Evolutionary conservation across 2,329 filamentous ascomycete genomes (phyloP).

Genomic region (Epichloe baconii): DNA sequence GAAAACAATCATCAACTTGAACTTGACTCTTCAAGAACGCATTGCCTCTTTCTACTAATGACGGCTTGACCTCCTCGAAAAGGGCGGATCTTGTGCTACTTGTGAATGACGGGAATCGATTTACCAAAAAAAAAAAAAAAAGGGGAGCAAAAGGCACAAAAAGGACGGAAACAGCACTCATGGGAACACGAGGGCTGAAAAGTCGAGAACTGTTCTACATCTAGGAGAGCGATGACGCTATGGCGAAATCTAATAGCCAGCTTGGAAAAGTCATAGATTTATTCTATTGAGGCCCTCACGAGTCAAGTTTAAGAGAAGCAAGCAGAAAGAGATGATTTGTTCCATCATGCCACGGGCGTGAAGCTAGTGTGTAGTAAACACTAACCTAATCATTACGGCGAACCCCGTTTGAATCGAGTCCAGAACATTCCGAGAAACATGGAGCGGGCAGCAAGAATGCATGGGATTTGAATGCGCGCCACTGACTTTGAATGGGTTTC

Average conservation of each 20-base stretch:
- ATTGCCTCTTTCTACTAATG: not conserved
- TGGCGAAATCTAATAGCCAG: constrained; percentile 24
- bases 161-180: not conserved
- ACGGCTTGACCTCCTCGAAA: constrained; percentile 2
- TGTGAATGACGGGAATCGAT: not conserved
- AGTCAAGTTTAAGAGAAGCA: not conserved
- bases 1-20: constrained; percentile 6
- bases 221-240: constrained; percentile 20
- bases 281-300: not conserved
- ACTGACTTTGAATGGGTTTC: too few relatives aligned
- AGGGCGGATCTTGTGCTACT: constrained; percentile 1
- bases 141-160: not conserved
- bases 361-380: not conserved
- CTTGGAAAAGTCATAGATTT: constrained; percentile 17
- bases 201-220: constrained; percentile 1
- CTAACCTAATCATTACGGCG: not conserved
- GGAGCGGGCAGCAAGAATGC: not conserved
- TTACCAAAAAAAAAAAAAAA: not conserved
- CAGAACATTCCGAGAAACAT: not conserved
- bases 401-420: not conserved
- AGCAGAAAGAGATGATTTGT: not conserved
- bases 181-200: not conserved
- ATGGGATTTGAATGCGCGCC: not conserved
- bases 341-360: not conserved
- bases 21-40: constrained; percentile 1